Conservation (phyloP, 2,329 filamentous ascomycete species). For the Cladophialophora psammophila region DNA sequence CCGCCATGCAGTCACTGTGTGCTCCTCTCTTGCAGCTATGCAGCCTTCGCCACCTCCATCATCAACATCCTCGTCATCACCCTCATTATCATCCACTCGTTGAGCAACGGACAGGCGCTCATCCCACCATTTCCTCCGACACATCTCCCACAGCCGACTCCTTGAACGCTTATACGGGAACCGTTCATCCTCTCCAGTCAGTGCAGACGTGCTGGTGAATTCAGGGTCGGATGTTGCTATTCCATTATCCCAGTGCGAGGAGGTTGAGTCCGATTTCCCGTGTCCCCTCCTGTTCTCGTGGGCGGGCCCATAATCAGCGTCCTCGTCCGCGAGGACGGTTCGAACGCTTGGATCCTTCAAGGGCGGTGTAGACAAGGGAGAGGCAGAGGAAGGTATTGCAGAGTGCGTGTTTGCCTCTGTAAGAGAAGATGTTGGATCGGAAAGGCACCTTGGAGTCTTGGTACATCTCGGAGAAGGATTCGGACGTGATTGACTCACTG, state of each 20-base stretch:
- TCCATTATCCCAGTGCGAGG: constrained; percentile 26
- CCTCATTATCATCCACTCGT: background rate
- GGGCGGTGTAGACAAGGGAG: constrained; percentile 21
- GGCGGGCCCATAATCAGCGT: constrained; percentile 45
- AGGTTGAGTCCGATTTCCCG: constrained; percentile 35
- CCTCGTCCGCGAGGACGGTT: constrained; percentile 45
- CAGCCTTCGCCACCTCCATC: background rate
- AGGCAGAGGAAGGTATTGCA: constrained; percentile 13
- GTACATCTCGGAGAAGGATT: constrained; percentile 75
- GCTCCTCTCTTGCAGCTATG: background rate
- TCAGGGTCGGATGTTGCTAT: constrained; percentile 53
- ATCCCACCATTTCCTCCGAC: constrained; percentile 74
- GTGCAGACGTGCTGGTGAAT: constrained; percentile 71
- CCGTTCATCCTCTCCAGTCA: constrained; percentile 81
- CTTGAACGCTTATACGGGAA: constrained; percentile 82
- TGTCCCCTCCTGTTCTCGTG: constrained; percentile 42
- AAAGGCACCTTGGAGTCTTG: constrained; percentile 80
- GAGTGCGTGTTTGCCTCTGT: constrained; percentile 51
- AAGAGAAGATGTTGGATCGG: constrained; percentile 76
- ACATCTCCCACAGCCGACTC: constrained; percentile 84
- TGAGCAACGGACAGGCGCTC: constrained; percentile 47
- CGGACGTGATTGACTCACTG: constrained; percentile 66
- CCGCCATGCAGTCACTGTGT: constrained; percentile 68
- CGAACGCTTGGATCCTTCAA: constrained; percentile 37
- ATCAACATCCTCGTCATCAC: background rate